Base-by-base conservation (phyloP, 2,329 filamentous ascomycete species). In the Penicillium occitanis region DNA sequence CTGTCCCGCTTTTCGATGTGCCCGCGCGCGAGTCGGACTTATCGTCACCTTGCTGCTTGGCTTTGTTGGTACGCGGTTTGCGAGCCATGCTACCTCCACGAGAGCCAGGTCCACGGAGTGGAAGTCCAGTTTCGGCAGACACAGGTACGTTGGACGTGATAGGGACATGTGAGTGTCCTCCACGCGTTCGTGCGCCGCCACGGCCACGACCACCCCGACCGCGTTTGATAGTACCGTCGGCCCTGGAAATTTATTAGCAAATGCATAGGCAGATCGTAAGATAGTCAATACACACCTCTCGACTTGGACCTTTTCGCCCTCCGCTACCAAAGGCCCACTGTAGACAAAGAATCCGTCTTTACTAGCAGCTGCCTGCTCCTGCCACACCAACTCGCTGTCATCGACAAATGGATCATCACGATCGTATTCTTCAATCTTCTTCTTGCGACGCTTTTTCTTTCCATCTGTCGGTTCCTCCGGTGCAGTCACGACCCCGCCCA, bases 331-430 rank as follows among this genome's bases (percentile, higher is more conserved):
- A 8, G 94, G 94, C 3, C 95, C 95, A 68, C 92, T 96, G 79
- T 97, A 99, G 1, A 99, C 95, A 76, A 98, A 99, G 82, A 98
- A 99, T 0, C 95, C 95, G 75, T 98, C 95, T 71, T 94, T 92
- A 70, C 92, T 94, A 57, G 95, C 93, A 4, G 94, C 93, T 6
- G 94, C 94, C 75, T 96, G 91, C 74, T 96, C 92, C 78, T 98
- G 92, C 94, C 94, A 98, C 0, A 96, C 85, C 74, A 97, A 79
- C 77, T 99, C 95, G 1, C 93, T 96, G 75, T 99, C 95, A 73
- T 99, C 95, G 65, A 90, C 88, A 73, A 90, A 90, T 53, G 88
- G 87, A 69, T 90, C 87, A 63, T 88, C 86, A 66, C 87, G 87
- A 73, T 89, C 86, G 71, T 90, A 90, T 67, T 88, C 86, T 71